phyloP scores from a whole-genome alignment of 78 protist genomes.

The Emiliania huxleyi region DNA sequence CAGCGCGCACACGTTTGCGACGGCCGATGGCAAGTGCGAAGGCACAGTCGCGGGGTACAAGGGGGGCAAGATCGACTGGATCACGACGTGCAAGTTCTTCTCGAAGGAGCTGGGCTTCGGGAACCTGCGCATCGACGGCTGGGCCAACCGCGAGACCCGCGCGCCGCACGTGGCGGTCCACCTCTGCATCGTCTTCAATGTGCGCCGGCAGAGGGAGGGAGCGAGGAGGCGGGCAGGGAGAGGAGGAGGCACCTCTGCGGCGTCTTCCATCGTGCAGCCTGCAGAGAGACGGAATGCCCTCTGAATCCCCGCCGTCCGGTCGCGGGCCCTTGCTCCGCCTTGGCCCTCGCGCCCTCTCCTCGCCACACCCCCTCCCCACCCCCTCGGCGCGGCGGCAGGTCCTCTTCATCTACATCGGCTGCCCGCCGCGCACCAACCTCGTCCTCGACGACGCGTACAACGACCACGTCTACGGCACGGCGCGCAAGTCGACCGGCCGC shows the following conservation, averaged over 20 bases:
- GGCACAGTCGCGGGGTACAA: background rate
- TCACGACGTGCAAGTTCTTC: background rate
- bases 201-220: background rate
- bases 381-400: background rate
- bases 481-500: background rate
- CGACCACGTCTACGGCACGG: background rate
- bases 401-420: background rate
- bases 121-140: background rate
- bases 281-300: too few species aligned
- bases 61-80: background rate
- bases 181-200: constrained; percentile 1
- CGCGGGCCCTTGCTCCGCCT: too few species aligned
- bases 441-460: background rate
- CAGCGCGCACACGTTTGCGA: background rate
- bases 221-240: too few species aligned
- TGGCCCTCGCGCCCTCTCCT: too few species aligned
- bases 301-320: too few species aligned
- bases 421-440: background rate
- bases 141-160: background rate
- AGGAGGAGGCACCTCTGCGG: too few species aligned
- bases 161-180: background rate
- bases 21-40: background rate
- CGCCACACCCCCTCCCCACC: background rate
- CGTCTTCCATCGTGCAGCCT: too few species aligned
- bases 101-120: background rate